Conservation (phyloP, 78 protist species). For the Ministeria vibrans region DNA sequence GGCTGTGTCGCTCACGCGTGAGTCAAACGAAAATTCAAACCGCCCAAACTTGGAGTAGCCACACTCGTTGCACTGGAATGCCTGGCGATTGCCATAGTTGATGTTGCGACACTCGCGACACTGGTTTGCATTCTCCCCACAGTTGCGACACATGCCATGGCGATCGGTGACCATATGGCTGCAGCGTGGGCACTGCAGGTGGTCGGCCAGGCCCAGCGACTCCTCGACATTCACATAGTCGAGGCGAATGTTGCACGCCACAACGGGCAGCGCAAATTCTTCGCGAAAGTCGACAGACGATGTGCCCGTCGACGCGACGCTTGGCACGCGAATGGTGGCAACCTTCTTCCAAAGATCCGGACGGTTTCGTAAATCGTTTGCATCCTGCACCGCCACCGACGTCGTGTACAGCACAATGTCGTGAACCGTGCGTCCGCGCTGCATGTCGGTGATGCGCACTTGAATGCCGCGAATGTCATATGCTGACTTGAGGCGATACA, state of each 20-base stretch:
- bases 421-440: constrained; percentile 45
- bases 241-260: constrained; percentile 61
- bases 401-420: constrained; percentile 50
- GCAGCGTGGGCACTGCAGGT: constrained; percentile 76
- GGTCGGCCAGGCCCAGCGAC: constrained; percentile 29
- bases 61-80: constrained; percentile 89
- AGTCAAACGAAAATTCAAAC: constrained; percentile 54
- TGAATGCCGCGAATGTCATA: constrained; percentile 16
- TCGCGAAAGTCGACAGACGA: constrained; percentile 37
- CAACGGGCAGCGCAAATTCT: constrained; percentile 50
- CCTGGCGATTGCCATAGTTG: constrained; percentile 85
- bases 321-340: constrained; percentile 20
- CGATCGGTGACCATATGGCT: constrained; percentile 53
- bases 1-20: constrained; percentile 34
- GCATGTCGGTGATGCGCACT: constrained; percentile 32
- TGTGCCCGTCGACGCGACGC: no score
- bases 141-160: constrained; percentile 80
- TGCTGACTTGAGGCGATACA: constrained; percentile 33
- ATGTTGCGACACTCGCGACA: constrained; percentile 92
- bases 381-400: constrained; percentile 45
- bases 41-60: constrained; percentile 76
- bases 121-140: constrained; percentile 90
- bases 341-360: constrained; percentile 54
- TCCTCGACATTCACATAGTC: constrained; percentile 74
- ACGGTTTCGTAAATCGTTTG: constrained; percentile 51